These are phyloP conservation scores for Aureobasidium vineae DNA, from an alignment of 2,329 filamentous ascomycete genomes.

Conservation along the genomic window DNA sequence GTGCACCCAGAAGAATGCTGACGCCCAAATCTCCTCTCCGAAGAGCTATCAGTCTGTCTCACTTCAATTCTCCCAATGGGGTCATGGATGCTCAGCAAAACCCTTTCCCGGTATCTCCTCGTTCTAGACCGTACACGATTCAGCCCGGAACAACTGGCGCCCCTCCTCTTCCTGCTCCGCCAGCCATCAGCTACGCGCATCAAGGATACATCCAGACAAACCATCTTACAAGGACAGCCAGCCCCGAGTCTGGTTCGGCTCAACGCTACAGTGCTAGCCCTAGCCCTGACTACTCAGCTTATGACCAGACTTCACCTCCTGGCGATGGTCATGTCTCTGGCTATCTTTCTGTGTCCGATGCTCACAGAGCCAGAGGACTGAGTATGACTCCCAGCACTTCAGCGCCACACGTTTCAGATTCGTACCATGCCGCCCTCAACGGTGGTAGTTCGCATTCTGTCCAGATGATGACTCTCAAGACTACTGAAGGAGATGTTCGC, in stretches of 20 bases:
- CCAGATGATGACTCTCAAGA: constrained; percentile 56
- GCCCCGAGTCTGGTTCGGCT: constrained; percentile 29
- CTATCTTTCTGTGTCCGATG: constrained; percentile 23
- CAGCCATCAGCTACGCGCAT: constrained; percentile 42
- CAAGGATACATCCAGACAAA: constrained; percentile 37
- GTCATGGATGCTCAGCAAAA: constrained; percentile 52
- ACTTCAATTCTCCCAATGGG: constrained; percentile 45
- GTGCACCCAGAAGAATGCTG: constrained; percentile 50
- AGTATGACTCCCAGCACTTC: constrained; percentile 20
- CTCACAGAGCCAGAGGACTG: constrained; percentile 15
- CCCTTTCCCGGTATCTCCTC: constrained; percentile 47
- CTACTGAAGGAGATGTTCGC: constrained; percentile 52
- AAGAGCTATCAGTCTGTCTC: constrained; percentile 52
- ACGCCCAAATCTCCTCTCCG: constrained; percentile 58
- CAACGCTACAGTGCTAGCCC: constrained; percentile 45
- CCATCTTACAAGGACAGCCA: constrained; percentile 43
- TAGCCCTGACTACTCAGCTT: constrained; percentile 50
- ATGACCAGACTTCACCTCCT: constrained; percentile 41
- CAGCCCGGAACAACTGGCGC: constrained; percentile 47
- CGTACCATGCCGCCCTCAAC: constrained; percentile 40
- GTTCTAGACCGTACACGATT: constrained; percentile 44
- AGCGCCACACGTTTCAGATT: constrained; percentile 27
- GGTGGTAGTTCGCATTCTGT: constrained; percentile 48
- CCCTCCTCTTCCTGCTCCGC: constrained; percentile 50
- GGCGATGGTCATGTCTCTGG: background rate